Base-by-base conservation (phyloP, 2,329 filamentous ascomycete species). In the Penicillium sp. region DNA sequence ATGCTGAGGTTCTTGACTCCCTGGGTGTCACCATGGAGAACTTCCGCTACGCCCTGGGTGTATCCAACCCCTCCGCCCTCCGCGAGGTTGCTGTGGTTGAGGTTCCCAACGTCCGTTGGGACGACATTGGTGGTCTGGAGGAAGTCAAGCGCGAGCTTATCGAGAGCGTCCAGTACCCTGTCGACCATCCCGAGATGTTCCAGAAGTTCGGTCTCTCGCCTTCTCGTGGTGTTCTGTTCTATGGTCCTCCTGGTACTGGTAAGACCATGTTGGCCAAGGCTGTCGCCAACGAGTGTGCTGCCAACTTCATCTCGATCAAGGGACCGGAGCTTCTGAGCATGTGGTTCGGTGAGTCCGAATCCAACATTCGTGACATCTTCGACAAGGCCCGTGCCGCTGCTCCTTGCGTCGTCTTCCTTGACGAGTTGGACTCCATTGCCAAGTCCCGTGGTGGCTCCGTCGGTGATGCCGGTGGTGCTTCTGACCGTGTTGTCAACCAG, bases 321-420 rank as follows among this genome's bases (percentile, higher is more conserved):
- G 94, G 94, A 56, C 95, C 94, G 51, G 94, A 99, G 75, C 82
- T 99, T 68, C 85, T 99, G 66, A 96, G 91, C 75, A 99, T 99
- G 94, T 99, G 94, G 94, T 99, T 99, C 71, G 94, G 94, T 86
- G 94, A 99, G 80, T 99, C 94, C 48, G 95, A 99, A 79, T 96
- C 90, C 85, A 99, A 99, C 79, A 97, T 99, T 62, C 90, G 94
- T 72, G 94, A 99, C 74, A 99, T 99, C 68, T 99, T 99, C 75
- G 94, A 99, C 85, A 99, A 97, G 85, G 94, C 94, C 61, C 90
- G 94, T 71, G 95, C 94, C 58, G 94, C 95, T 55, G 94, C 94
- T 66, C 94, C 94, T 77, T 99, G 95, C 67, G 90, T 99, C 57
- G 94, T 99, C 65, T 99, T 99, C 87, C 83, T 99, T 60, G 94